Base-by-base conservation (phyloP, 371 early-diverging fungal species). In the Mortierella sp. region DNA sequence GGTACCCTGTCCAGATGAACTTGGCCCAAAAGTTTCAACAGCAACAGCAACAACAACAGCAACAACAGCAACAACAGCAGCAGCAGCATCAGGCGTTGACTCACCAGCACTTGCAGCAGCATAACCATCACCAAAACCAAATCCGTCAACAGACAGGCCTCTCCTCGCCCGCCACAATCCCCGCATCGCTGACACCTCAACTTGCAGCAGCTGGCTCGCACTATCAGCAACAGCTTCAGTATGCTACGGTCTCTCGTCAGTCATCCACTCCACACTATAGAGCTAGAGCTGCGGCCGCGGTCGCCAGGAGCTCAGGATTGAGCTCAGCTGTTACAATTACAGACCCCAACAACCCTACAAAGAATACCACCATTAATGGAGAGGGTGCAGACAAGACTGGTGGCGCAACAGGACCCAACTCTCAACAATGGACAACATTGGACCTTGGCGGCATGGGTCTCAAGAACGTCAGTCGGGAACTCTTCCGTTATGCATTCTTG, bases 361-460 rank as follows among this genome's bases (percentile, higher is more conserved):
- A 88, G 78, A 57, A 84, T 5, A 68, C 86, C 30, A 72, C 65
- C n/a, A 81, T 80, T 20, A 74, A 79, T 62, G 78, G 83, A 39
- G 72, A 75, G n/a, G 71, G 77, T 22, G 83, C 86, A 3, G 85
- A 86, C 47, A 85, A 88, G 70, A 87, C 86, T 0, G 64, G 78
- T 61, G 64, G 40, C 47, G 30, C 70, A 39, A 24, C 55, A 61
- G 62, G 65, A 47, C n/a, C 39, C 43, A 70, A 69, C 30, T 68
- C 72, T 63, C 86, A 87, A 49, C 85, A 86, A 35, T 97, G 97
- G 97, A 92, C 94, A 5, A 89, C 89, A 1, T 77, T 98, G 32
- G 98, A 98, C 85, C 85, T 98, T 75, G 97, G 97, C 32, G 97
- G 98, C 35, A 96, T 98, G 96, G 92, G 91, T 5, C 88, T 97